phyloP scores from a whole-genome alignment of 805 yeast genomes.

The Starmerella vitae region DNA sequence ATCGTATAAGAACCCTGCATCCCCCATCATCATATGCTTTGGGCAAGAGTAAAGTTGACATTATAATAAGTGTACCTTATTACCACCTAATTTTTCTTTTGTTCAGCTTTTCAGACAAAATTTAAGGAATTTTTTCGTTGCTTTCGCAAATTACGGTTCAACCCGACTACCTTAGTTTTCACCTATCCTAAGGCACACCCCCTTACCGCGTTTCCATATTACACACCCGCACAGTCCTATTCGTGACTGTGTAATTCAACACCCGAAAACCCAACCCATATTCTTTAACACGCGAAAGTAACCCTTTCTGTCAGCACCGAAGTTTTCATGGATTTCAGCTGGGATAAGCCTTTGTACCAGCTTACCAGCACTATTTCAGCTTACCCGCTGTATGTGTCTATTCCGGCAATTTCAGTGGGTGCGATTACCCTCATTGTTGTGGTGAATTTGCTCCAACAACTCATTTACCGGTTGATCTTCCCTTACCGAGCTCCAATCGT shows the following conservation, averaged over 20 bases:
- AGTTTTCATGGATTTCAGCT: background rate
- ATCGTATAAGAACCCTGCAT: background rate
- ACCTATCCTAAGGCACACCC: too few species aligned
- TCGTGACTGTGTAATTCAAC: background rate
- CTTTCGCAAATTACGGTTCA: background rate
- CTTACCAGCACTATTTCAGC: slow-evolving; percentile 2
- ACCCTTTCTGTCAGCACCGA: background rate
- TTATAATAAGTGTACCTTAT: too few species aligned
- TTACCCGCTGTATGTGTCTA: slow-evolving; percentile 9
- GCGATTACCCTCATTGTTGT: slow-evolving; percentile 16
- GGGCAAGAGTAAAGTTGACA: too few species aligned
- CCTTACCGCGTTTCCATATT: background rate
- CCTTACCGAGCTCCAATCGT: slow-evolving; percentile 79
- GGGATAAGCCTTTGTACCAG: background rate
- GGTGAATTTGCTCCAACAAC: slow-evolving; percentile 27
- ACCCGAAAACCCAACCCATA: too few species aligned
- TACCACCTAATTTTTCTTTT: too few species aligned
- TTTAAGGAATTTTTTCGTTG: background rate
- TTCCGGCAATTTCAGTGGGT: slow-evolving; percentile 20
- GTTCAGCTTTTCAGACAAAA: too few species aligned
- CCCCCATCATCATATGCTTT: too few species aligned
- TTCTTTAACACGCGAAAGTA: too few species aligned
- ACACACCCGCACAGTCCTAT: background rate
- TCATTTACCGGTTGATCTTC: slow-evolving; percentile 22
- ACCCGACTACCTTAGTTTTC: background rate